Conservation (phyloP, 306 rosid genomes). For the Betula pendula region DNA sequence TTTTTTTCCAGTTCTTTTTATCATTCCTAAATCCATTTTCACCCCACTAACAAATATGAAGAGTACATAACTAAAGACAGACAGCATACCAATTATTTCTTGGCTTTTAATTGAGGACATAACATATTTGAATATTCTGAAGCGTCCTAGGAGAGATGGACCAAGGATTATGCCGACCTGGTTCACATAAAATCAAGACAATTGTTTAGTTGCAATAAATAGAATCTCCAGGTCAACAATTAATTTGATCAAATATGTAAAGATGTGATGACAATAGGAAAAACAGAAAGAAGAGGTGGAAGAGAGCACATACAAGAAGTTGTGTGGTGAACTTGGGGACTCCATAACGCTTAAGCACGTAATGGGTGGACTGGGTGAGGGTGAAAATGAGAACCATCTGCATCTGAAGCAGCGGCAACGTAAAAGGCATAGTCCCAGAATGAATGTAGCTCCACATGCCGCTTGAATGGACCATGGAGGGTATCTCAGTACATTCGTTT, state of each 20-base stretch:
- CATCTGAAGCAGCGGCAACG: conserved; percentile 42
- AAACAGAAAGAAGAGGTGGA: too few species aligned
- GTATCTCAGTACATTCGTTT: neutral
- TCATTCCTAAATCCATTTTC: conserved; percentile 56
- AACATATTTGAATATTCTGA: neutral
- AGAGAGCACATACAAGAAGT: conserved; percentile 43
- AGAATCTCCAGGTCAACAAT: too few species aligned
- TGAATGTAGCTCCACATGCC: neutral
- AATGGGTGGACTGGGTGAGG: conserved; percentile 27
- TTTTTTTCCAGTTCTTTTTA: conserved; percentile 45
- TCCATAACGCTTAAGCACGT: conserved; percentile 40
- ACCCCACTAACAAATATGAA: conserved; percentile 50
- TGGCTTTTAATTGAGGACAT: conserved; percentile 42
- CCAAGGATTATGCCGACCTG: conserved; percentile 53
- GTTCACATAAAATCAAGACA: too few species aligned
- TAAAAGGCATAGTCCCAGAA: neutral
- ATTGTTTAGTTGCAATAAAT: too few species aligned
- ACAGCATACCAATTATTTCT: conserved; percentile 35
- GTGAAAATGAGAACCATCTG: conserved; percentile 44
- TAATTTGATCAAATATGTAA: too few species aligned
- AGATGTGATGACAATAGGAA: too few species aligned
- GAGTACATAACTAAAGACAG: conserved; percentile 37
- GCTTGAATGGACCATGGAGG: neutral
- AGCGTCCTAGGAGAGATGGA: conserved; percentile 11
- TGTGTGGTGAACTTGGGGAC: conserved; percentile 52